Base-by-base conservation (phyloP, 192 early-diverging fungal species). In the Dispira simplex region DNA sequence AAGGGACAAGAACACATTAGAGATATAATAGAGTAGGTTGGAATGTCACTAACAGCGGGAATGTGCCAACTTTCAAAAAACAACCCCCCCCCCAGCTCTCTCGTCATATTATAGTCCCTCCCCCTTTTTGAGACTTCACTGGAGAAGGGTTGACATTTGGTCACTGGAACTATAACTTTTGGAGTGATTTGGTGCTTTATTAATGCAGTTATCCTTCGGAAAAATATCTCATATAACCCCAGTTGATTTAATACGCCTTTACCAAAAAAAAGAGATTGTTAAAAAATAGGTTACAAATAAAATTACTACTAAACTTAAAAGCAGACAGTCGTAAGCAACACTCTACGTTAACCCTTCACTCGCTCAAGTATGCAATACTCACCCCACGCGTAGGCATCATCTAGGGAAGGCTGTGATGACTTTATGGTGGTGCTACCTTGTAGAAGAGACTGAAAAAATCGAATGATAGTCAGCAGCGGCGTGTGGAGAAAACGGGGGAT, bases 361-460 rank as follows among this genome's bases (percentile, higher is more conserved):
- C 59, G 66, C 25, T 75, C 73, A 46, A 83, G 66, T 13, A 86
- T 49, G 66, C 84, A 86, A 57, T 85, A 85, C 28, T 81, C 74
- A 14, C 82, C 81, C 83, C 83, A 86, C 11, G 76, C 62, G 6
- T 77, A 76, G 46, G 68, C 60, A 20, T 67, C 75, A 44, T 73
- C 46, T 11, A 69, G 13, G 2, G 67, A 11, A 43, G 32, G 48
- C 12, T 28, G 26, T 32, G 25, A 18, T 27, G 44, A 16, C 10
- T 44, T 28, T 63, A 8, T 13, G 45, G 18, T 0, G 20, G 32
- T 39, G 32, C 32, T 1, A 39, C 32, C 32, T 4, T 32, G 46
- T 32, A 51, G 45, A 32, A 45, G 44, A 3, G 21, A 48, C 11
- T 46, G 21, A 23, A 51, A 11, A 20, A 2, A 47, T 16, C 18